Percentiles rank a stretch among this genome's conserved stretches.
These are phyloP conservation scores for Monilinia aucupariae DNA, from an alignment of 2,329 filamentous ascomycete species.

Conservation along the genomic window DNA sequence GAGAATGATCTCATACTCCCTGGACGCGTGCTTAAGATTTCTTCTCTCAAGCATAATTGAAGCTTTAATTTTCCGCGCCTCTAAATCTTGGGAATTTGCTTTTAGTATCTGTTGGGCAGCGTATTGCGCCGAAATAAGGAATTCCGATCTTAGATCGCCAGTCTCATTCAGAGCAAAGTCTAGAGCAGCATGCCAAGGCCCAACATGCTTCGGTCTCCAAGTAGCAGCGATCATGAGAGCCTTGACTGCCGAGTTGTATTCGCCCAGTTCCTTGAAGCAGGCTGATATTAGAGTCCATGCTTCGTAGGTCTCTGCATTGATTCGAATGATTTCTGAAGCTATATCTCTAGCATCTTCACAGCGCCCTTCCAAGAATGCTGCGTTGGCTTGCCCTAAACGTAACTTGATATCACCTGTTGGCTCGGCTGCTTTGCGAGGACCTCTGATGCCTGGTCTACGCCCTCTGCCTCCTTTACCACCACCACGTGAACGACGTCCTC, in stretches of 20 bases:
- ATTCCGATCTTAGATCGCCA: slow-evolving; percentile 42
- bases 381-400: slow-evolving; percentile 60
- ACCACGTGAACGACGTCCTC: slow-evolving; percentile 12
- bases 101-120: slow-evolving; percentile 57
- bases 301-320: slow-evolving; percentile 61
- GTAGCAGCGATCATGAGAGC: slow-evolving; percentile 58
- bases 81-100: slow-evolving; percentile 47
- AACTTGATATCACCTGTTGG: slow-evolving; percentile 67
- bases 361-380: slow-evolving; percentile 58
- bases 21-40: slow-evolving; percentile 48
- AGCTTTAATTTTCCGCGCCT: slow-evolving; percentile 55
- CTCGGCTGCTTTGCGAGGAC: slow-evolving; percentile 54
- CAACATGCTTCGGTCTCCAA: slow-evolving; percentile 54
- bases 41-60: slow-evolving; percentile 52
- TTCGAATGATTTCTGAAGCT: slow-evolving; percentile 59
- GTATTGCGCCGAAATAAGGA: slow-evolving; percentile 50
- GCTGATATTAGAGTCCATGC: slow-evolving; percentile 59
- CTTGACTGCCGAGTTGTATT: slow-evolving; percentile 52
- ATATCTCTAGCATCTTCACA: slow-evolving; percentile 55
- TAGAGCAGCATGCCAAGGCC: slow-evolving; percentile 54
- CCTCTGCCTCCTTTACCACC: neutral
- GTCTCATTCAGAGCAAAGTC: slow-evolving; percentile 49
- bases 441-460: slow-evolving; percentile 28
- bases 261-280: slow-evolving; percentile 55
- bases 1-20: slow-evolving; percentile 52